Conservation (phyloP, 2,329 filamentous ascomycete genomes). For the Diaporthe citrichinensis region DNA sequence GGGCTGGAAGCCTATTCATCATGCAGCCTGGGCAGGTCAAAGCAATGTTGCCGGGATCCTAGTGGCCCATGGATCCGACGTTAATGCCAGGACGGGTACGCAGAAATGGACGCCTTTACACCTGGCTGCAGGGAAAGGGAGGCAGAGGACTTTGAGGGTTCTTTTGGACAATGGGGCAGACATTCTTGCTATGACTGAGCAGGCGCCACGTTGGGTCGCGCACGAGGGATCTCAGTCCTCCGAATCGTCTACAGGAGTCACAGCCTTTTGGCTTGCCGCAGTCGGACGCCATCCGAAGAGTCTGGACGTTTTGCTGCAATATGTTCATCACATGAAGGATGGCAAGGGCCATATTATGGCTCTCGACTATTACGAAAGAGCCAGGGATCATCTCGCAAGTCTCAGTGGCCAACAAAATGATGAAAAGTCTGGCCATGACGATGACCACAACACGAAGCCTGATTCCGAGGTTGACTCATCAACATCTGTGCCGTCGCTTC, state of each 20-base stretch:
- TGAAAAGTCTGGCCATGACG: background rate
- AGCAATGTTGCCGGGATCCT: background rate
- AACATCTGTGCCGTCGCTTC: background rate
- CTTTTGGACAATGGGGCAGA: background rate
- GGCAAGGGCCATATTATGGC: background rate
- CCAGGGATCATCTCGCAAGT: background rate
- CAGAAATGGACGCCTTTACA: background rate
- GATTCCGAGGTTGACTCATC: background rate
- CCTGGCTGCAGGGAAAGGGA: background rate
- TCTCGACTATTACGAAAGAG: background rate
- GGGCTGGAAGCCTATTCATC: slow-evolving; percentile 3
- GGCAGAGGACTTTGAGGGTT: background rate
- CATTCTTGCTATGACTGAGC: background rate
- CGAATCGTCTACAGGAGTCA: background rate
- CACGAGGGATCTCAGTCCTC: background rate
- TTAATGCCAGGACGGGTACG: background rate
- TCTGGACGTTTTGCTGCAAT: background rate
- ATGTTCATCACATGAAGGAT: background rate
- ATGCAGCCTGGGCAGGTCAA: background rate
- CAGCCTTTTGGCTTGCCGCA: background rate
- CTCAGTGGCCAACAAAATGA: background rate
- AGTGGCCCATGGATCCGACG: background rate
- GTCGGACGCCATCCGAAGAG: background rate
- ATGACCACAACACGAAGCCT: background rate
- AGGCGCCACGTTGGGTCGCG: background rate